phyloP scores from a whole-genome alignment of 306 rosid genomes.

The Acacia crassicarpa region DNA sequence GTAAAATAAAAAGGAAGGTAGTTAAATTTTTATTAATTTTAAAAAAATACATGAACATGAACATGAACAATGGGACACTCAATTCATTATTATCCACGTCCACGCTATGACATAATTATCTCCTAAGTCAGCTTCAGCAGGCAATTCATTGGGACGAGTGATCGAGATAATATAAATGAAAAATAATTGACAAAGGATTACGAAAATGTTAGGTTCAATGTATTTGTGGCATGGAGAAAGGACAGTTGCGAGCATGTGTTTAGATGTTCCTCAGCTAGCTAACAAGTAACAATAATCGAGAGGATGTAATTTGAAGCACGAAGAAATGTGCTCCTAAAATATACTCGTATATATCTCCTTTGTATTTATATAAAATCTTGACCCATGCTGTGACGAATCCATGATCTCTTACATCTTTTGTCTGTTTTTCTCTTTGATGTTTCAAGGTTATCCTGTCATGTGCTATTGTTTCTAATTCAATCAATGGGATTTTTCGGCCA shows the following conservation, averaged over 20 bases:
- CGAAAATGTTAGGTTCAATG: slow-evolving; percentile 8
- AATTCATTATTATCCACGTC: background rate
- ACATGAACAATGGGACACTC: background rate
- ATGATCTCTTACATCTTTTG: background rate
- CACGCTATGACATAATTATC: background rate
- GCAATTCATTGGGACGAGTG: background rate
- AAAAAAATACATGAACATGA: background rate
- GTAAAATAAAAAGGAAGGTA: background rate
- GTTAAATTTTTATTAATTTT: background rate
- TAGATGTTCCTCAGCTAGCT: background rate
- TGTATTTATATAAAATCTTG: background rate
- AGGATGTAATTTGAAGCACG: background rate
- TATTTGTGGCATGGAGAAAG: background rate
- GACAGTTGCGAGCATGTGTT: background rate
- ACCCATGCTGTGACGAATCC: background rate
- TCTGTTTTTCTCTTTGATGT: background rate
- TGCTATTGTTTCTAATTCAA: background rate
- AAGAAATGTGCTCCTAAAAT: background rate
- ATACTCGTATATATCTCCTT: background rate
- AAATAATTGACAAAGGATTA: background rate
- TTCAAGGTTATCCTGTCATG: background rate
- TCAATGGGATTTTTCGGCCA: background rate
- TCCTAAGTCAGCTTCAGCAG: background rate
- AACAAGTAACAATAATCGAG: background rate
- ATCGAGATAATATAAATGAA: no score